phyloP scores from a whole-genome alignment of 2,329 filamentous ascomycete species.

The Claviceps sp. region DNA sequence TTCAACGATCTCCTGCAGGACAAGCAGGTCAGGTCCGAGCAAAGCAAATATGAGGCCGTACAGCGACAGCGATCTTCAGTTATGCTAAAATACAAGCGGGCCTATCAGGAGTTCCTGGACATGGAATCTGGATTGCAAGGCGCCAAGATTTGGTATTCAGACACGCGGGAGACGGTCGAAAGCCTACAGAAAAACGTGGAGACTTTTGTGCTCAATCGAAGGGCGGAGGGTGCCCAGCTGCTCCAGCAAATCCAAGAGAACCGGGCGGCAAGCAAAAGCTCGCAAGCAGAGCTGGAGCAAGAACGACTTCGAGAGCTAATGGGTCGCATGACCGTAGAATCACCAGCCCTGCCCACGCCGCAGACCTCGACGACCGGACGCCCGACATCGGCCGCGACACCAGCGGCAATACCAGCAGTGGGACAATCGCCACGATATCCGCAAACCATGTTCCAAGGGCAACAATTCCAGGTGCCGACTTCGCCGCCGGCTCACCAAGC shows the following conservation, averaged over 20 bases:
- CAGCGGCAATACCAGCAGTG: constrained; percentile 37
- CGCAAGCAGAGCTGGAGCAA: constrained; percentile 68
- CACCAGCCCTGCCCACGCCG: constrained; percentile 23
- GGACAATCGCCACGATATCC: constrained; percentile 35
- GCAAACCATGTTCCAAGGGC: constrained; percentile 38
- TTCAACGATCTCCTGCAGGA: constrained; percentile 87
- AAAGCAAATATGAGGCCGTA: constrained; percentile 86
- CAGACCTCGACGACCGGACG: constrained; percentile 11
- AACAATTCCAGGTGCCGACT: constrained; percentile 47
- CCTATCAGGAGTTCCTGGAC: constrained; percentile 87
- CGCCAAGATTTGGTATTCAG: constrained; percentile 84
- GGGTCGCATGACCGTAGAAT: constrained; percentile 90
- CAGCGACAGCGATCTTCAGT: constrained; percentile 71
- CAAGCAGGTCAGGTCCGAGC: constrained; percentile 82
- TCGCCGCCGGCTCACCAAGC: constrained; percentile 39
- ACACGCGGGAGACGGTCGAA: constrained; percentile 91
- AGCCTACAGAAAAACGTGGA: constrained; percentile 93
- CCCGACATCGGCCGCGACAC: constrained; percentile 26
- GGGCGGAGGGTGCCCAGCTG: constrained; percentile 81
- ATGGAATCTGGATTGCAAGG: constrained; percentile 73
- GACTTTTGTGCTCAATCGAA: constrained; percentile 86
- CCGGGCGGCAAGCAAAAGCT: constrained; percentile 44
- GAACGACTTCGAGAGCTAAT: constrained; percentile 79
- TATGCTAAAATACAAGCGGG: constrained; percentile 75
- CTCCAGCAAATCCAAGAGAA: constrained; percentile 78